These are phyloP conservation scores for Saturnispora quitensis DNA, from an alignment of 805 yeast species.

Conservation along the genomic window DNA sequence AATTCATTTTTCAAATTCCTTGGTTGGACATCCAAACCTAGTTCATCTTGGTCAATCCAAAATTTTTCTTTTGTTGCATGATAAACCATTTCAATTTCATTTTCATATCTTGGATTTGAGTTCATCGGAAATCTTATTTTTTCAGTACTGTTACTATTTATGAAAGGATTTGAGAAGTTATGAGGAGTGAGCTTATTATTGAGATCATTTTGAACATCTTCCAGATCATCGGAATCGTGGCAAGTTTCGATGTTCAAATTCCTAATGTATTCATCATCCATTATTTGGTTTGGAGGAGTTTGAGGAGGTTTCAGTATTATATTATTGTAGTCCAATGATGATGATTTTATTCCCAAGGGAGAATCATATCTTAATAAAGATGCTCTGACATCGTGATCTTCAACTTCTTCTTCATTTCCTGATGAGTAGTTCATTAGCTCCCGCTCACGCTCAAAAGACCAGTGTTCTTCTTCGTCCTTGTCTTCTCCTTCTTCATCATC, in stretches of 20 bases:
- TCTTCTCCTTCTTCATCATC: slow-evolving; percentile 1
- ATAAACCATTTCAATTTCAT: slow-evolving; percentile 33
- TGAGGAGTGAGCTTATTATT: slow-evolving; percentile 11
- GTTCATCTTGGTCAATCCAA: slow-evolving; percentile 23
- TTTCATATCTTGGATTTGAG: slow-evolving; percentile 21
- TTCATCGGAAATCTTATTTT: background rate
- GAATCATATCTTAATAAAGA: slow-evolving; percentile 6
- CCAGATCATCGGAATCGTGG: slow-evolving; percentile 14
- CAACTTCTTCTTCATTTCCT: background rate
- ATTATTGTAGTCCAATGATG: slow-evolving; percentile 7
- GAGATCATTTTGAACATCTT: slow-evolving; percentile 12
- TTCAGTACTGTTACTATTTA: background rate
- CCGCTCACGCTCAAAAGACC: background rate
- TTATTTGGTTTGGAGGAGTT: slow-evolving; percentile 32
- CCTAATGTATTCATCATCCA: slow-evolving; percentile 26
- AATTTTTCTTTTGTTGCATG: slow-evolving; percentile 34
- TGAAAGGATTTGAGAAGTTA: slow-evolving; percentile 21
- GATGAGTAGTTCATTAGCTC: background rate
- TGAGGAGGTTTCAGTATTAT: slow-evolving; percentile 16
- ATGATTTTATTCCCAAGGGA: background rate
- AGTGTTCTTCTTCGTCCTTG: background rate
- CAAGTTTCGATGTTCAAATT: slow-evolving; percentile 19
- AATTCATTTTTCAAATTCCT: slow-evolving; percentile 15
- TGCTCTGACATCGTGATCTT: slow-evolving; percentile 5
- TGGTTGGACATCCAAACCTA: slow-evolving; percentile 31